Evolutionary conservation across 1,284 basidiomycete species (phyloP), one percentile per base, ranked within the genome.

Genomic region (Inonotus obliquus): DNA sequence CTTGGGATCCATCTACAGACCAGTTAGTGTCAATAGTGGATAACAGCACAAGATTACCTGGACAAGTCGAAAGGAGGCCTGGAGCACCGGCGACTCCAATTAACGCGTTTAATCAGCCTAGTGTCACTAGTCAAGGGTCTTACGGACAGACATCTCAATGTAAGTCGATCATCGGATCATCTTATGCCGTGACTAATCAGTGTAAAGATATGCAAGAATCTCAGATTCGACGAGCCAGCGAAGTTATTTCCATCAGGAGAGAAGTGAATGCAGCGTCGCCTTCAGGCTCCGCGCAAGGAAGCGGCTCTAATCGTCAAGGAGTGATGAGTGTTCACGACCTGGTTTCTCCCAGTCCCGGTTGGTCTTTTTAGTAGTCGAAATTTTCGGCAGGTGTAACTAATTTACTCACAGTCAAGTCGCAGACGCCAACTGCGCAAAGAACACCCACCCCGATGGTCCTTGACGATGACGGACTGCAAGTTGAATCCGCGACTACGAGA

Each of bases 301-400:
- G 11, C 29, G 17, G n/a, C 17, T 44, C 57, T 9, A 51, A 35
- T 41, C 51, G 61, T 14, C 61, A 54, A 55, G 44, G 62, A n/a
- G 62, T 63, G n/a, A 60, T 63, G 62, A 63, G 62, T 55, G 62
- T 63, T 19, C 58, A 60, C 11, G 49, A 57, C 35, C 27, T 63
- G 21, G 57, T 63, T 32, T 60, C 62, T 35, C 62, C 58, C 14
- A 57, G 45, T 41, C 62, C 58, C 19, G 48, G 62, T 63, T 32
- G 44, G 58, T 41, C 2, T 23, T 52, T 48, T 57, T 35, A 45
- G 45, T 37, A n/a, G 25, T 35, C 11, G 44, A 11, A 39, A 6
- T 4, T 45, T 35, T 27, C 25, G 13, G n/a, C 13, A 44, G 17
- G n/a, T 7, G 17, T 44, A 47, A 45, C 19, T 32, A 52, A 23